Evolutionary conservation across 2,329 filamentous ascomycete species (phyloP), one percentile per base, ranked within the genome.

Genomic region (Scleromitrula shiraiana): DNA sequence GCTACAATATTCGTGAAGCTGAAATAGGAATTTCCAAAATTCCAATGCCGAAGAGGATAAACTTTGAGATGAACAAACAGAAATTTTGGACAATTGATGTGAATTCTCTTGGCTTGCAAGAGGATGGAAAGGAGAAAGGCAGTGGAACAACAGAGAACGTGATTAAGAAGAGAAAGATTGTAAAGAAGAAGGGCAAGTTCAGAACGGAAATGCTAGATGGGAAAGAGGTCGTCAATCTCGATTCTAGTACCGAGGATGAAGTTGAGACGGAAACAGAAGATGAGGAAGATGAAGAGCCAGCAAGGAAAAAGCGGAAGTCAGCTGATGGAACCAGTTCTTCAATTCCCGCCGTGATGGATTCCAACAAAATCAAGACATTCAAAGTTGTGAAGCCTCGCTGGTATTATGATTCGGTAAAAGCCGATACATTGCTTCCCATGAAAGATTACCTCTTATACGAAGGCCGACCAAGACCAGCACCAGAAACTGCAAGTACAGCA

Each of bases 21-120:
- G 72, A 77, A 4, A 65, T 96, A 3, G 72, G 95, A 2, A 64
- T 97, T 24, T 88, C 85, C 2, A 87, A 82, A 55, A 74, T 95
- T 27, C 73, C 73, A 0, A 82, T 78, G 47, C 82, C 78, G 54
- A 76, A 80, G 58, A 76, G 91, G 15, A 88, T 88, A 1, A 19
- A 49, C 30, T 45, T 45, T 10, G 46, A 49, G 12, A 20, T 49
- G 22, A 44, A 35, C 22, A 45, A 24, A 20, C 15, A 36, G 20
- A 45, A 45, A 14, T 26, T 45, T 12, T 20, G 14, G 8, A 45
- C 41, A n/a, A 12, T 42, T n/a, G 37, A 42, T 27, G 45, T 35
- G 12, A 19, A 38, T 15, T 14, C 19, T n/a, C 2, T 17, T 5
- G 20, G n/a, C n/a, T n/a, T n/a, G n/a, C n/a, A 33, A 20, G 22